Conservation (phyloP, 306 rosid genomes). For the Lagenaria siceraria region DNA sequence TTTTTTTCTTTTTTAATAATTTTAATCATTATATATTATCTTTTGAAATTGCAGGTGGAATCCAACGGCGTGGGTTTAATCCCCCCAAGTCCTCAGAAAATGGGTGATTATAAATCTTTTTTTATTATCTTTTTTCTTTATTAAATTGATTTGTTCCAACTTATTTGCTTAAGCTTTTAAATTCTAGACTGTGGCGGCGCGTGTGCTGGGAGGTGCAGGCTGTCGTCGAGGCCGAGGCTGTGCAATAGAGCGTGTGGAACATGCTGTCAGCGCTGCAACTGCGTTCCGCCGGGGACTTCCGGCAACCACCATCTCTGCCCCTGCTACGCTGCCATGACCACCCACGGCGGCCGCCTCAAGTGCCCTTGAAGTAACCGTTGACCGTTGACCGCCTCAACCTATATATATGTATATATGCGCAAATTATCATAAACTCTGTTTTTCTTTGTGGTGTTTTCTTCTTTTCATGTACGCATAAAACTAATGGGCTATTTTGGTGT, state of each 20-base stretch:
- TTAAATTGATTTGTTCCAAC: not conserved
- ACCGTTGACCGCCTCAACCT: not conserved
- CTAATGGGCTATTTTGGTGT: not conserved
- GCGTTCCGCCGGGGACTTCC: slow-evolving; percentile 69
- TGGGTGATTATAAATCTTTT: not conserved
- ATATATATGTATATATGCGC: not conserved
- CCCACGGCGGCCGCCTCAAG: slow-evolving; percentile 59
- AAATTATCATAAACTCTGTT: not conserved
- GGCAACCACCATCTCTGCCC: slow-evolving; percentile 55
- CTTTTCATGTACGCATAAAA: no score
- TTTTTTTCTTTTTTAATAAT: no score
- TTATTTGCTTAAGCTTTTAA: not conserved
- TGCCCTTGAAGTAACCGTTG: slow-evolving; percentile 29
- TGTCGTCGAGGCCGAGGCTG: slow-evolving; percentile 34
- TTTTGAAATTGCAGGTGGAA: not conserved
- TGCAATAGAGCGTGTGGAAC: slow-evolving; percentile 67
- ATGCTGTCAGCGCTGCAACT: slow-evolving; percentile 51
- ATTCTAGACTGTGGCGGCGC: slow-evolving; percentile 20
- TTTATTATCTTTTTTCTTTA: not conserved
- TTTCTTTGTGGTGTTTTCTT: not conserved
- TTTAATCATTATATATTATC: no score
- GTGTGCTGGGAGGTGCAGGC: slow-evolving; percentile 32
- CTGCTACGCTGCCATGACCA: slow-evolving; percentile 50
- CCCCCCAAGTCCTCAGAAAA: not conserved
- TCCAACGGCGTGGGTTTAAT: not conserved